Conservation (phyloP, 176 grass and related monocot genomes). For the Typha latifolia region DNA sequence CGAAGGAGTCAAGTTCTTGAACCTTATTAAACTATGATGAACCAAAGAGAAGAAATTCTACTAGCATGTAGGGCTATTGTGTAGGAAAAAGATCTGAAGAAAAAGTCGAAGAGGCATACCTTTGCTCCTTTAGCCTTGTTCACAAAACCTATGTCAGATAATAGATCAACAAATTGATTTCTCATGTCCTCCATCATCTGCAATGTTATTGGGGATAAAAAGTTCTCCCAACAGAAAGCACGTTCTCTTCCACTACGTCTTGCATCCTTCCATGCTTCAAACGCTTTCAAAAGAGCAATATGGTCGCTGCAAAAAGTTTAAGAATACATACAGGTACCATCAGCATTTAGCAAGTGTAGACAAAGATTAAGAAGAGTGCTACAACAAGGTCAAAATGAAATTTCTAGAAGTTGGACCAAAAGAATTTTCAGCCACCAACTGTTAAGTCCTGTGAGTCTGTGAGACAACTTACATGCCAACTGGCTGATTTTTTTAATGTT, state of each 20-base stretch:
- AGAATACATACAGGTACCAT: neutral
- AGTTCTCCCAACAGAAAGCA: slow-evolving; percentile 92
- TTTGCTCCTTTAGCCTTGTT: slow-evolving; percentile 59
- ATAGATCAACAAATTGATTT: slow-evolving; percentile 81
- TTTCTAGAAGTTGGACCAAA: too few relatives aligned
- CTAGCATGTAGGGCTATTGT: too few relatives aligned
- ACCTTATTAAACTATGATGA: too few relatives aligned
- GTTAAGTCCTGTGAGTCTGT: too few relatives aligned
- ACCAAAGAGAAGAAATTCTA: too few relatives aligned
- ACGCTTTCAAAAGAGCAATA: slow-evolving; percentile 79
- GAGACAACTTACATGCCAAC: too few relatives aligned
- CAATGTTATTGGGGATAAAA: slow-evolving; percentile 66
- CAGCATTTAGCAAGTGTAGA: neutral
- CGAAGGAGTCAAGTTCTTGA: neutral
- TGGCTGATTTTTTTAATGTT: too few relatives aligned
- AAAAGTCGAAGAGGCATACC: slow-evolving; percentile 24
- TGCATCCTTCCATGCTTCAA: slow-evolving; percentile 80
- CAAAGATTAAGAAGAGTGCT: too few relatives aligned
- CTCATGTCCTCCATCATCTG: slow-evolving; percentile 97
- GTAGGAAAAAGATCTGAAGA: neutral
- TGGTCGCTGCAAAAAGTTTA: slow-evolving; percentile 56
- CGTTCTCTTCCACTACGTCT: slow-evolving; percentile 62
- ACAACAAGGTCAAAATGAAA: too few relatives aligned
- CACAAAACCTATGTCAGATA: slow-evolving; percentile 93
- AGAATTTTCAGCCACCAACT: too few relatives aligned